Evolutionary conservation across 108 stramenopile genomes (phyloP), one percentile per base, ranked within the genome.

Genomic region (Cyclotella kingstonii): DNA sequence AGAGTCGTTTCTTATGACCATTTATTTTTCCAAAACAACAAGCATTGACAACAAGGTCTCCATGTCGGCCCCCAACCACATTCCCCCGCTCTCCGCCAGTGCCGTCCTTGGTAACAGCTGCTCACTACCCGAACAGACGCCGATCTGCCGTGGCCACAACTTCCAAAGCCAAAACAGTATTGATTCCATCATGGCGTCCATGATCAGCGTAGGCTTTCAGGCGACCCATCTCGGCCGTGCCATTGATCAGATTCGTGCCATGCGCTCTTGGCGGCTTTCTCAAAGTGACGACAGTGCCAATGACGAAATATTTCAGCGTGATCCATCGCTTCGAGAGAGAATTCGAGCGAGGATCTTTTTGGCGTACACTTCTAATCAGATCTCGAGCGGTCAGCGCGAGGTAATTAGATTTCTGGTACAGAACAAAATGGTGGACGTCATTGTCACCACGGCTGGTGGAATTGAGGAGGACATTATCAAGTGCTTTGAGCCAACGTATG

Each of bases 381-480:
- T 99, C 38, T 95, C 94, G 4, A 98, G 84, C 51, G 99, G 99
- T 9, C 82, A 97, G 48, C 83, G 99, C n/a, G 99, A 99, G 73
- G 90, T 96, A 14, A 85, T 99, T 35, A 76, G 79, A 10, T 99
- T 92, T 68, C 60, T 99, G 15, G 90, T 85, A 18, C 73, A 98
- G 79, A 90, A 99, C 75, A 89, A 86, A 56, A 86, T 98, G 95
- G 96, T 99, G 9, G 97, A 98, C 70, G 83, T 79, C 18, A 82
- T 99, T 49, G 95, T 98, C 5, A 98, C 97, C 22, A 98, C 99
- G 8, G 98, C 95, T 4, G 99, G 99, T 1, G 99, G 98, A 1
- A 86, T 99, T 63, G 99, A 99, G 79, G 99, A 99, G 66, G 99
- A 99, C 75, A 75, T 99, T 31, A 95, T 99, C 49, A 99, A 99